These are phyloP conservation scores for Saccharomyces jurei DNA, from an alignment of 805 yeast genomes.

Conservation along the genomic window DNA sequence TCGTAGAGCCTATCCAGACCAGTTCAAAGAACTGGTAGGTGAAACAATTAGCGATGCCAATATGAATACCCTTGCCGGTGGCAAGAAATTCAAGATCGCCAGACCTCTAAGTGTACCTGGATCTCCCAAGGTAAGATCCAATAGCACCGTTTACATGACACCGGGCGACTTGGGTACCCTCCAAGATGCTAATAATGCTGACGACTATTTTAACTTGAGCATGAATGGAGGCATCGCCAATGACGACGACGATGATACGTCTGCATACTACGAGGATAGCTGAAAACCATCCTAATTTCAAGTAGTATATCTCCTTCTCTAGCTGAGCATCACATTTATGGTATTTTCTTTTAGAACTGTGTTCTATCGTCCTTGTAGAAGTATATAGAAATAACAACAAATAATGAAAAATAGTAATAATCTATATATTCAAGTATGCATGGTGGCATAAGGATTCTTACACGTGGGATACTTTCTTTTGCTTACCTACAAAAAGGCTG, in stretches of 20 bases:
- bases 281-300: neutral
- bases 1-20: constrained; percentile 88
- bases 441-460: neutral
- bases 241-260: constrained; percentile 31
- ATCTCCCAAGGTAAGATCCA: constrained; percentile 57
- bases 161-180: constrained; percentile 96
- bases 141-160: constrained; percentile 64
- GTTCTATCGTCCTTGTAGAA: neutral
- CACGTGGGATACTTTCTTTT: neutral
- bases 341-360: neutral
- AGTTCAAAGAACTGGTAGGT: constrained; percentile 41
- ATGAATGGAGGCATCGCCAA: constrained; percentile 30
- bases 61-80: constrained; percentile 29
- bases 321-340: neutral
- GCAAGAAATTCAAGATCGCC: constrained; percentile 59
- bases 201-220: constrained; percentile 58
- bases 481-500: neutral
- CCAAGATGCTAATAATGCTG: constrained; percentile 77
- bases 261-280: constrained; percentile 24
- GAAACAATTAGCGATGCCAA: constrained; percentile 24
- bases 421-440: neutral
- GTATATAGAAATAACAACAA: neutral
- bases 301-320: neutral
- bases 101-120: constrained; percentile 98
- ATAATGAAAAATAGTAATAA: neutral